Base-by-base conservation (phyloP, 768 basidiomycete species). In the Steccherinum ochraceum region DNA sequence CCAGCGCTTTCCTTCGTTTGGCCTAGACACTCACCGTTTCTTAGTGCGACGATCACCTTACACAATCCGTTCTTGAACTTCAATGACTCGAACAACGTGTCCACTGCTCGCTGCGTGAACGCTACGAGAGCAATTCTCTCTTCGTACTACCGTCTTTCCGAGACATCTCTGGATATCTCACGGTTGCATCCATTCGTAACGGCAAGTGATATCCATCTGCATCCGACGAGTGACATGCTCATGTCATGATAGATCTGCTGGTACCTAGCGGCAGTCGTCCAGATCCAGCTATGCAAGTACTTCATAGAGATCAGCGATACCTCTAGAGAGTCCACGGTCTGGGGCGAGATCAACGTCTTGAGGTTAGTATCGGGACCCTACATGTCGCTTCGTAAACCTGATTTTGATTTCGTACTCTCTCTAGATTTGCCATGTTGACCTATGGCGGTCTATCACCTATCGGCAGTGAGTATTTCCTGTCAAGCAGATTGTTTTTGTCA, bases 251-350 rank as follows among this genome's bases (percentile, higher is more conserved):
- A 89, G 87, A 91, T 92, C 43, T 90, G 89, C 64, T 93, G 89
- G 89, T 92, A 93, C 66, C 79, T 93, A 13, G 90, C 89, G 5
- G 89, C 90, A 12, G 89, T 88, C 3, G 86, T 92, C 3, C 84
- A 90, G 62, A 81, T 92, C 44, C 89, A 92, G 58, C 72, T 89
- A 35, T 93, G 89, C 76, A 89, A 88, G 62, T 83, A 88, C 60
- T 86, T 83, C 61, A 91, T 93, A 52, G 87, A 91, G 63, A 79
- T 80, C 43, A 81, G 83, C n/a, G 88, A 92, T 66, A 71, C 72
- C 12, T 79, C 79, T 45, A 72, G 80, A 55, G 89, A 93, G 65
- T 80, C 84, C 24, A 81, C 81, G 1, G 83, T 86, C 10, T 93
- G 90, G 89, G 86, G 86, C 0, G 89, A 92, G 66, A 91, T 93